A percentile compares a stretch with the other conserved stretches of the same genome.
phyloP scores from a whole-genome alignment of 179 eudicot species.

The Silene vulgaris region DNA sequence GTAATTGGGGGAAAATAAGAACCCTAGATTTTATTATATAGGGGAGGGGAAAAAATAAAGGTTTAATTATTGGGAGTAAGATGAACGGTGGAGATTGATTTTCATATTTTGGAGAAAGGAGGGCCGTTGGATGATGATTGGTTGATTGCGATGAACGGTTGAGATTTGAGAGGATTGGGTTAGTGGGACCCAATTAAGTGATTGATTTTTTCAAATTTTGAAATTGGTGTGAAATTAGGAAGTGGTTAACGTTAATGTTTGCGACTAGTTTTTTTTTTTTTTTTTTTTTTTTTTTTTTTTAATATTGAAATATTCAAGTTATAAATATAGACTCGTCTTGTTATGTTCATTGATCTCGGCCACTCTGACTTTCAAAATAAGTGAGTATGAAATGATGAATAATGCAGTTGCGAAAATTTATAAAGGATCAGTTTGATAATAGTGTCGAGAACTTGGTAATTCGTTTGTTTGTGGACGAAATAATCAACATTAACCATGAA shows the following conservation, averaged over 20 bases:
- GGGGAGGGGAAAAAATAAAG: neutral
- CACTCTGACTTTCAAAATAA: too few species aligned
- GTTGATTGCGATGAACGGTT: neutral
- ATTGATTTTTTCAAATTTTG: neutral
- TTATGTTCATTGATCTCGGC: too few species aligned
- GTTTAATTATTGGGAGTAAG: neutral
- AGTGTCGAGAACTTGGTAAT: too few species aligned
- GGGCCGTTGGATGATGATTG: neutral
- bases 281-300: too few species aligned
- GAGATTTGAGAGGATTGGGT: neutral
- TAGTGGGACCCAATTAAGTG: neutral
- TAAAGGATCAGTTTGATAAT: too few species aligned
- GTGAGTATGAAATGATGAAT: too few species aligned
- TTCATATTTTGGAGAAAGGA: neutral
- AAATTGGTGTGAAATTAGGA: neutral
- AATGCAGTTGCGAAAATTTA: too few species aligned
- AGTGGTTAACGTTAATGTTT: conserved; percentile 6
- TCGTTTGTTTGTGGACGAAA: too few species aligned
- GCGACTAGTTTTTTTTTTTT: neutral
- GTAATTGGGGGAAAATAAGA: neutral
- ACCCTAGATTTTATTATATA: conserved; percentile 12
- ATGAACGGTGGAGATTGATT: neutral
- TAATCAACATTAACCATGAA: too few species aligned
- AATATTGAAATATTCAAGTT: too few species aligned
- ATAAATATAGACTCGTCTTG: too few species aligned